Evolutionary conservation across 2,329 filamentous ascomycete species (phyloP).

Genomic region (Coniosporium tulheliwenetii): DNA sequence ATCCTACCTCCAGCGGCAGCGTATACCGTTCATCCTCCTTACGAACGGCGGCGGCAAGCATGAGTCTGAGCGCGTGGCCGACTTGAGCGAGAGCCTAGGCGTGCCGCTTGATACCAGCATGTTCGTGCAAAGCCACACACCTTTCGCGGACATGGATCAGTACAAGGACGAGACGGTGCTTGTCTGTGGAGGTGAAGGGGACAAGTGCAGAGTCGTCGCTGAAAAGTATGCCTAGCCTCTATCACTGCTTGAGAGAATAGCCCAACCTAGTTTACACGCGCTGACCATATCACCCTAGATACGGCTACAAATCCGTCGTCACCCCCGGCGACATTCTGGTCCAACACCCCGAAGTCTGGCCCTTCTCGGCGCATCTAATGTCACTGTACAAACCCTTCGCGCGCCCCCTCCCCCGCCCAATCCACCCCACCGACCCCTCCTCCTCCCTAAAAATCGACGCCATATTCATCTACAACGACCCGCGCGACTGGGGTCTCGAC

Average conservation of each 20-base stretch:
- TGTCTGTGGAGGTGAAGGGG: slow-evolving; percentile 30
- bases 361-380: slow-evolving; percentile 56
- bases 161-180: slow-evolving; percentile 37
- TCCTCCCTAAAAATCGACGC: slow-evolving; percentile 65
- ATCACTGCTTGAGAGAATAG: no score
- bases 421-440: slow-evolving; percentile 28
- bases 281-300: slow-evolving; percentile 17
- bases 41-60: slow-evolving; percentile 89
- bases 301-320: slow-evolving; percentile 69
- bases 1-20: slow-evolving; percentile 52
- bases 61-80: slow-evolving; percentile 56
- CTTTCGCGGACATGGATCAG: slow-evolving; percentile 57
- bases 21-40: slow-evolving; percentile 82
- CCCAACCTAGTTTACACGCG: no score
- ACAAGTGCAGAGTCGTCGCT: slow-evolving; percentile 55
- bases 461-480: slow-evolving; percentile 89
- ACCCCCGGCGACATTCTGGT: slow-evolving; percentile 73
- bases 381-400: slow-evolving; percentile 44
- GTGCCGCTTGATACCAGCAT: slow-evolving; percentile 49
- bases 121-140: slow-evolving; percentile 85
- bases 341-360: slow-evolving; percentile 62
- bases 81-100: slow-evolving; percentile 51
- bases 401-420: slow-evolving; percentile 39
- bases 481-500: slow-evolving; percentile 89
- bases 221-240: slow-evolving; percentile 31